Evolutionary conservation across 257 asterid species (phyloP).

Genomic region (Ilex asprella): DNA sequence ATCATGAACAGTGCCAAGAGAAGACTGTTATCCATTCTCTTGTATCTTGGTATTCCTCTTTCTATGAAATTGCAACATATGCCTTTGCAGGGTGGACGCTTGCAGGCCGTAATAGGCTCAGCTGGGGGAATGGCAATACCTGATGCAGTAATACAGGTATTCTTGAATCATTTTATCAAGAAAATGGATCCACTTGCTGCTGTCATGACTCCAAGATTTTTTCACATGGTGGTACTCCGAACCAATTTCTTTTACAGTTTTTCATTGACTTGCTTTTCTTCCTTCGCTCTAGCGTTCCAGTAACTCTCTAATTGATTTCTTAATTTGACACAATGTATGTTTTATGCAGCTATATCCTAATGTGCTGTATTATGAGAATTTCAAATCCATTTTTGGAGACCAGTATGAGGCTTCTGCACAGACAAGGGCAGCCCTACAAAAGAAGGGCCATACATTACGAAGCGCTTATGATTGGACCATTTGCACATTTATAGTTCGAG

Average conservation of each 20-base stretch:
- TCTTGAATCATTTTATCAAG: neutral
- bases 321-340: neutral
- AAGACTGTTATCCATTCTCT: too few species aligned
- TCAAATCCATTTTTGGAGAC: neutral
- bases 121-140: neutral
- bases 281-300: too few species aligned
- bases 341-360: neutral
- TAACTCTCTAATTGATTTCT: too few species aligned
- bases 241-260: too few species aligned
- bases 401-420: neutral
- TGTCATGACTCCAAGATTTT: neutral
- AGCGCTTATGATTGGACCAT: neutral
- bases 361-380: neutral
- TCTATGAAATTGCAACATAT: neutral
- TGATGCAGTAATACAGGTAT: neutral
- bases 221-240: neutral
- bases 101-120: neutral
- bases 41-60: too few species aligned
- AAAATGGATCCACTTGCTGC: neutral
- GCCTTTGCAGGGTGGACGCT: neutral
- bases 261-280: too few species aligned
- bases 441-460: slow-evolving; percentile 1
- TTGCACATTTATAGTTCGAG: neutral
- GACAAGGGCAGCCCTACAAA: slow-evolving; percentile 1
- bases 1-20: too few species aligned